Evolutionary conservation across 2,329 filamentous ascomycete genomes (phyloP).

Genomic region (Trichoderma sp.): DNA sequence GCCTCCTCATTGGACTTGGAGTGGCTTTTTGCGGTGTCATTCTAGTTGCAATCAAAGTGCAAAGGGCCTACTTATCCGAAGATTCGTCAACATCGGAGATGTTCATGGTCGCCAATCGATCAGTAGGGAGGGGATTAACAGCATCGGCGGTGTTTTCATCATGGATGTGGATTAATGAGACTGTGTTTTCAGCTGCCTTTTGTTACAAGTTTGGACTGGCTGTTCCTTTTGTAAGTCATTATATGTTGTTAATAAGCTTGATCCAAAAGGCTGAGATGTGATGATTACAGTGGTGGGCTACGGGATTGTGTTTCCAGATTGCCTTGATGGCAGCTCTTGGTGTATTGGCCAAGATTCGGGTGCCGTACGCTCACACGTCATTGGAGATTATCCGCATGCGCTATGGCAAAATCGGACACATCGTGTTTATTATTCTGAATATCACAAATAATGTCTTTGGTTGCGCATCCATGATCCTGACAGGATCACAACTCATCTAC

Average conservation of each 20-base stretch:
- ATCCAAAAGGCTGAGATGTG: neutral
- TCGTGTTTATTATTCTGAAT: slow-evolving; percentile 14
- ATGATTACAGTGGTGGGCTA: slow-evolving; percentile 12
- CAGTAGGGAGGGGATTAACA: slow-evolving; percentile 9
- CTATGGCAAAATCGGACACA: slow-evolving; percentile 12
- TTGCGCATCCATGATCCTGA: slow-evolving; percentile 14
- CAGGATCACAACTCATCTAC: slow-evolving; percentile 13
- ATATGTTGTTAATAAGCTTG: neutral
- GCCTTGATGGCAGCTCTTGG: slow-evolving; percentile 17
- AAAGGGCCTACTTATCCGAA: slow-evolving; percentile 9
- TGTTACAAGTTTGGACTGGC: slow-evolving; percentile 17
- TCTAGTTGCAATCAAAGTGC: slow-evolving; percentile 7
- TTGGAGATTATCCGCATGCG: slow-evolving; percentile 18
- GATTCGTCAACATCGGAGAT: slow-evolving; percentile 17
- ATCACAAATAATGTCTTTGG: slow-evolving; percentile 18
- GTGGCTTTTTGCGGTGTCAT: slow-evolving; percentile 15
- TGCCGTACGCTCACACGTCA: slow-evolving; percentile 16
- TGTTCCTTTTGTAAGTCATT: slow-evolving; percentile 14
- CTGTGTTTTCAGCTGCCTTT: slow-evolving; percentile 12
- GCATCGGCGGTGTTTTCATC: slow-evolving; percentile 16
- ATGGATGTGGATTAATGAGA: slow-evolving; percentile 19
- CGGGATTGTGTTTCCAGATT: slow-evolving; percentile 14
- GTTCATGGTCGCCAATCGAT: slow-evolving; percentile 19
- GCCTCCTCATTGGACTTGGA: slow-evolving; percentile 13
- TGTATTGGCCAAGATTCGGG: slow-evolving; percentile 13